Conservation (phyloP, 352 stramenopile genomes). For the Phytophthora pseudosyringae region DNA sequence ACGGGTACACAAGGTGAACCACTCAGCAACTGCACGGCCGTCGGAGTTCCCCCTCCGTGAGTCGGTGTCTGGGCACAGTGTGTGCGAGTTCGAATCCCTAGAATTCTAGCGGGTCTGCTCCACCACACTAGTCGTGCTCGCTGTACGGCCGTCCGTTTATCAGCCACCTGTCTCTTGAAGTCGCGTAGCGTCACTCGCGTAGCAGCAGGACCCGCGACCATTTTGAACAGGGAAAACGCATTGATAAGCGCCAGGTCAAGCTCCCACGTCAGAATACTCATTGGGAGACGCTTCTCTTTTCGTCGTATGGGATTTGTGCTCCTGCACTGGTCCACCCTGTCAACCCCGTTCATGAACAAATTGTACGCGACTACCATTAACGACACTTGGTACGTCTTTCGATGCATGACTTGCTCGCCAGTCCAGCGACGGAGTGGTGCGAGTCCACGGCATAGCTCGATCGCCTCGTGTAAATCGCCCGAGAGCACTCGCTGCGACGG, state of each 20-base stretch:
- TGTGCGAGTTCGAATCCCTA: too few relatives aligned
- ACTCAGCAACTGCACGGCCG: too few relatives aligned
- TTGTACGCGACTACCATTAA: conserved; percentile 8
- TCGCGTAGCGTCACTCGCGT: conserved; percentile 2
- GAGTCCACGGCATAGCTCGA: neutral
- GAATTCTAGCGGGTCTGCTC: too few relatives aligned
- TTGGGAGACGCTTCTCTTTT: neutral
- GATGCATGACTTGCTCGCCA: conserved; percentile 8
- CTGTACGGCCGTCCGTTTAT: neutral
- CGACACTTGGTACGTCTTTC: conserved; percentile 7
- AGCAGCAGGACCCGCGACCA: neutral
- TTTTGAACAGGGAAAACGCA: conserved; percentile 14
- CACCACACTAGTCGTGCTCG: too few relatives aligned
- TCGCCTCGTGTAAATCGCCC: neutral
- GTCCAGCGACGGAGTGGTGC: conserved; percentile 9
- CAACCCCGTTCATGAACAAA: conserved; percentile 9
- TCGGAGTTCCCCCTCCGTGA: too few relatives aligned
- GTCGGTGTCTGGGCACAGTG: too few relatives aligned
- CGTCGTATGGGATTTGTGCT: conserved; percentile 18
- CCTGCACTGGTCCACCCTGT: conserved; percentile 7
- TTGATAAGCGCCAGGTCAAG: conserved; percentile 17
- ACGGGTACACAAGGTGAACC: too few relatives aligned
- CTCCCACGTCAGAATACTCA: conserved; percentile 15
- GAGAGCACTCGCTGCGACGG: conserved; percentile 4
- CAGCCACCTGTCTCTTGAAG: conserved; percentile 9